Conservation (phyloP, 805 yeast species). For the Citeromyces matritensis region DNA sequence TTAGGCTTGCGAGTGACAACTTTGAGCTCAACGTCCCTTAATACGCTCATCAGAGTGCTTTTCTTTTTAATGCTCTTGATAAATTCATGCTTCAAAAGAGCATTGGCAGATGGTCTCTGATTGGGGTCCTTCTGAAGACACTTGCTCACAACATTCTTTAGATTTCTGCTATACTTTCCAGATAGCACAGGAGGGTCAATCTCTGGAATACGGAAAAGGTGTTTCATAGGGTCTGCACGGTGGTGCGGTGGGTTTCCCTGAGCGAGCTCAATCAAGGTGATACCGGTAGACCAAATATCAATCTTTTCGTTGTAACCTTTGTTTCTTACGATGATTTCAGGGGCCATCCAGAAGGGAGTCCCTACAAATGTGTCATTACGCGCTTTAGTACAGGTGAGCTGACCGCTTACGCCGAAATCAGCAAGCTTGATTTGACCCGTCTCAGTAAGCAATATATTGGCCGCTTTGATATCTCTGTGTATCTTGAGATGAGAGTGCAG, state of each 20-base stretch:
- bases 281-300: conserved; percentile 94
- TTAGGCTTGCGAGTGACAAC: conserved; percentile 6
- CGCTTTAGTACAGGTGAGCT: conserved; percentile 37
- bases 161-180: conserved; percentile 26
- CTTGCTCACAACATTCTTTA: conserved; percentile 13
- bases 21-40: conserved; percentile 16
- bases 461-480: conserved; percentile 86
- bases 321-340: conserved; percentile 60
- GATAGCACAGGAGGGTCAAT: conserved; percentile 43
- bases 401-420: conserved; percentile 90
- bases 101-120: conserved; percentile 23
- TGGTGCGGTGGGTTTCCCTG: conserved; percentile 75
- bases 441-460: conserved; percentile 65
- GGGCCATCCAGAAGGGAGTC: conserved; percentile 98
- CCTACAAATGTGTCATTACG: conserved; percentile 76
- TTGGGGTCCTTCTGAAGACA: conserved; percentile 6
- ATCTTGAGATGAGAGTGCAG: conserved; percentile 64
- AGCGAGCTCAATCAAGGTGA: conserved; percentile 75
- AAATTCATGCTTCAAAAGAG: conserved; percentile 36
- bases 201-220: conserved; percentile 55
- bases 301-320: conserved; percentile 73
- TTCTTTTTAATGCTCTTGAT: conserved; percentile 20
- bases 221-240: conserved; percentile 62
- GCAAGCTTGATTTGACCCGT: conserved; percentile 66
- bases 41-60: conserved; percentile 18